Base-by-base conservation (phyloP, 768 basidiomycete genomes). In the Kwoniella europaea region DNA sequence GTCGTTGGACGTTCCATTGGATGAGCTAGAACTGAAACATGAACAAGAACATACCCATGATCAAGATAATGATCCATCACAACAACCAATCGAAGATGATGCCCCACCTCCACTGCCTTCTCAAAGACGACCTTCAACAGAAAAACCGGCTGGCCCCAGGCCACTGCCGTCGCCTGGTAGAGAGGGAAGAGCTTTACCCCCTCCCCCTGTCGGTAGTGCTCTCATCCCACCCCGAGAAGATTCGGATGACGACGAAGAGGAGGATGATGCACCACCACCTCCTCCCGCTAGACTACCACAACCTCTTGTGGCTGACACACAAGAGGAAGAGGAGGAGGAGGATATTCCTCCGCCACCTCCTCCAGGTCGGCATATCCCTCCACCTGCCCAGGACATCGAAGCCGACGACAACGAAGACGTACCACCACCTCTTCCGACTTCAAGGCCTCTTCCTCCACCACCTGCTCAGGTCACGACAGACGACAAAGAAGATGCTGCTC, bases 21-120 rank as follows among this genome's bases (percentile, higher is more conserved):
- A 83, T 58, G 82, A 83, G 66, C 57, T 83, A 13, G 80, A 82
- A 57, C 27, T 77, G 71, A 83, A 82, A 68, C 81, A 81, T 60
- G 76, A 79, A 18, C 74, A 76, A 3, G 76, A 76, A 10, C 73
- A 70, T 57, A 61, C 29, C 10, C 64, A 71, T 56, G 50, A 64
- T 35, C 35, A 35, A 35, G 35, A 6, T 35, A 35, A 1, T 22
- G 72, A 68, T 24, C 72, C 68, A 3, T 66, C 71, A 13, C 65
- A 68, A 20, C 74, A 71, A n/a, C 69, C 67, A 10, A 77, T 69
- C 29, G 71, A 71, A 18, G 46, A 50, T n/a, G 74, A 73, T 2
- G 67, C 59, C 1, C 76, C 75, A 4, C 77, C 77, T 41, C 76
- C 76, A 29, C 79, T 74, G 9, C 69, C 15, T 7, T 58, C 57